Percentiles rank a stretch among this genome's conserved stretches.
These are phyloP conservation scores for Guyanaporus albipodus DNA, from an alignment of 768 basidiomycete genomes.

Conservation along the genomic window DNA sequence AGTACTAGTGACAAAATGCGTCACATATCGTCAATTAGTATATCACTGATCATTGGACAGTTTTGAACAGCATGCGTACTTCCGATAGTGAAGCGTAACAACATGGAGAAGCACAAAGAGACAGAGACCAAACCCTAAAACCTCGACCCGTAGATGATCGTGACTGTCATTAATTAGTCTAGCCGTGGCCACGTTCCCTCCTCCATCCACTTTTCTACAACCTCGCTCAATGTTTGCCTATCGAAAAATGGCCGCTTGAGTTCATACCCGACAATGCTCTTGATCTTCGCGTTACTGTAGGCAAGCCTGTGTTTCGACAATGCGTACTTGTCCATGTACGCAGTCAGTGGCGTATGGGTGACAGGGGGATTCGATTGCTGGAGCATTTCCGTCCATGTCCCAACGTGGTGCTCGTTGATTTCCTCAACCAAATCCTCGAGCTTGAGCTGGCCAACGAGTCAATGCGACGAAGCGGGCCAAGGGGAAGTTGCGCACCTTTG, in stretches of 20 bases:
- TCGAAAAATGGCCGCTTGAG: conserved; percentile 60
- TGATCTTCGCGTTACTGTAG: conserved; percentile 70
- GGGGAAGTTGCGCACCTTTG: conserved; percentile 47
- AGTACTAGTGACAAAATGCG: no score
- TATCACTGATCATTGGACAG: no score
- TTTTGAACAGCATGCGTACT: no score
- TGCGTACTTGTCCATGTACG: conserved; percentile 75
- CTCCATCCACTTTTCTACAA: conserved; percentile 76
- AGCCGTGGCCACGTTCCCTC: conserved; percentile 47
- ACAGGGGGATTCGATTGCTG: conserved; percentile 65
- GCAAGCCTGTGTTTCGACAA: conserved; percentile 68
- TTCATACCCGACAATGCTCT: conserved; percentile 65
- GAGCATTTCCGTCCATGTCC: conserved; percentile 82
- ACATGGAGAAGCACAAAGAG: conserved; percentile 5
- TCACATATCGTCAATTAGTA: no score
- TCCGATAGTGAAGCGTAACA: no score
- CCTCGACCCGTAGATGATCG: conserved; percentile 15
- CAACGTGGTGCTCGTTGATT: conserved; percentile 81
- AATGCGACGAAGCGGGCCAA: background rate
- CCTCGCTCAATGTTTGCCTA: conserved; percentile 58
- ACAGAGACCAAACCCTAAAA: conserved; percentile 17
- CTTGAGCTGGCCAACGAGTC: conserved; percentile 42
- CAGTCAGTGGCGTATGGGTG: conserved; percentile 64
- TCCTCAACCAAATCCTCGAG: conserved; percentile 73
- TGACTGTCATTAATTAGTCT: conserved; percentile 14